Evolutionary conservation across 2,329 filamentous ascomycete genomes (phyloP), one percentile per base, ranked within the genome.

Genomic region (Tympanopsis confertula): DNA sequence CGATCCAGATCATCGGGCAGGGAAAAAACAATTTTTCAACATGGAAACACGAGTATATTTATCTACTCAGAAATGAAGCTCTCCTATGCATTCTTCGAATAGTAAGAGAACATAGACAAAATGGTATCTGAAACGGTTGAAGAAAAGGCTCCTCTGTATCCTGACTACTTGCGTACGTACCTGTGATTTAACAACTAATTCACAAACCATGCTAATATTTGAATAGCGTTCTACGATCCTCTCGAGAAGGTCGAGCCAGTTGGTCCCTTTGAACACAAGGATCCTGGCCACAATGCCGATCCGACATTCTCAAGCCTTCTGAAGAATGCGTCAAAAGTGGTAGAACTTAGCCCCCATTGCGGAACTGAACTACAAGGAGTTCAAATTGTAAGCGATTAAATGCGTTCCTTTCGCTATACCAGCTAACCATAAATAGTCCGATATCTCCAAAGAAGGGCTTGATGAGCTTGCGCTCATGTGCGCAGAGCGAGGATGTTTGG

Each of bases 261-360:
- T 19, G 45, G 50, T 12, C 39, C 37, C 1, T 51, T 50, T 38
- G 45, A 46, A n/a, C 47, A 50, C 19, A 33, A 47, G 18, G 48
- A 52, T 35, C 48, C 48, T 19, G 50, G 50, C 22, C 42, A 44
- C 13, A 41, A 45, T 17, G 50, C 50, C 4, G 49, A 51, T 35
- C 44, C 38, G 19, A 30, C 22, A 3, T 41, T 45, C 17, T 47
- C 50, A 5, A 44, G 51, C 26, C 44, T 51, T 4, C 43, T 50
- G 4, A 42, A 40, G 15, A 38, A 38, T 5, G 47, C 45, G n/a
- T 45, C 43, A 14, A 46, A 42, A 20, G 39, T 47, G 18, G 38
- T 40, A 17, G 49, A 55, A 15, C 41, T 54, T 14, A 49, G 44
- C 12, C 50, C 51, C n/a, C 44, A 48, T 38, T 43, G 44, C 36